These are phyloP conservation scores for Lophium mytilinum DNA, from an alignment of 495 filamentous ascomycete species.

Conservation along the genomic window DNA sequence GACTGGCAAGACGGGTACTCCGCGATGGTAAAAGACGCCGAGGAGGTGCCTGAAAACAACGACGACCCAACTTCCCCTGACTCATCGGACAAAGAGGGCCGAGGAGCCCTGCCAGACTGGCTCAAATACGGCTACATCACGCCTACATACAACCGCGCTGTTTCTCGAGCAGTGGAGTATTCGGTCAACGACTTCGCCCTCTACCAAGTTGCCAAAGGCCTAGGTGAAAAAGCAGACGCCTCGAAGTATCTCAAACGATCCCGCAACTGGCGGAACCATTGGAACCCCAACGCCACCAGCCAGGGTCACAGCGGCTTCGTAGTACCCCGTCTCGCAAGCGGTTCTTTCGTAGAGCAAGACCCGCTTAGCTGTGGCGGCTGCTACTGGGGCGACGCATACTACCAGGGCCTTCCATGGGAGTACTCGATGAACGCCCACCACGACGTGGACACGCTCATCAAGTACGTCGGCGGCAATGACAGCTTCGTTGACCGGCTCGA, in stretches of 20 bases:
- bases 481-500: slow-evolving; percentile 57
- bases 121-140: slow-evolving; percentile 55
- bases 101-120: slow-evolving; percentile 67
- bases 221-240: slow-evolving; percentile 45
- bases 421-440: slow-evolving; percentile 64
- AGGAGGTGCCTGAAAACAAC: slow-evolving; percentile 51
- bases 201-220: slow-evolving; percentile 50
- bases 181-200: slow-evolving; percentile 57
- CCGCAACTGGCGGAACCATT: slow-evolving; percentile 66
- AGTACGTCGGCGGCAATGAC: slow-evolving; percentile 47
- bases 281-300: slow-evolving; percentile 49
- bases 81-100: slow-evolving; percentile 60
- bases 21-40: slow-evolving; percentile 65
- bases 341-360: slow-evolving; percentile 49
- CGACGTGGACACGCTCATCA: slow-evolving; percentile 54
- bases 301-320: slow-evolving; percentile 57
- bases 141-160: slow-evolving; percentile 50
- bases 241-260: slow-evolving; percentile 56
- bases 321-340: slow-evolving; percentile 48
- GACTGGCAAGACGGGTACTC: slow-evolving; percentile 63
- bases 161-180: slow-evolving; percentile 63
- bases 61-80: slow-evolving; percentile 52
- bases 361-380: slow-evolving; percentile 57
- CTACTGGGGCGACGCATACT: slow-evolving; percentile 58
- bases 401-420: slow-evolving; percentile 59